phyloP scores from a whole-genome alignment of 306 rosid species.

The Elaeagnus macrophylla region DNA sequence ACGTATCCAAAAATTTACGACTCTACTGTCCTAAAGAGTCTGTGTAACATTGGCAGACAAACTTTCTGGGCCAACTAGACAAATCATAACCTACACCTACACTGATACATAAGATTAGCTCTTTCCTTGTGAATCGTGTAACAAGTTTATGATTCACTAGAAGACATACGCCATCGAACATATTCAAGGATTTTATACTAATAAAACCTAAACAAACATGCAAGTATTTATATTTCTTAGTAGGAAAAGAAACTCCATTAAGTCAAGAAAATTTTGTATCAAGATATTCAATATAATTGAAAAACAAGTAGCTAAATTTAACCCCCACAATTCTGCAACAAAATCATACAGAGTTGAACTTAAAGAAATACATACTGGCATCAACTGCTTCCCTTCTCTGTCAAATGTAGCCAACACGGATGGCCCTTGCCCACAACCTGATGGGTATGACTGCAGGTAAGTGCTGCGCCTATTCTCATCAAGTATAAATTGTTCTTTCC shows the following conservation, averaged over 20 bases:
- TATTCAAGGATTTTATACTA: neutral
- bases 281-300: too few relatives aligned
- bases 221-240: neutral
- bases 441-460: conserved; percentile 28
- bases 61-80: too few relatives aligned
- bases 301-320: too few relatives aligned
- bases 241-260: too few relatives aligned
- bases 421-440: conserved; percentile 30
- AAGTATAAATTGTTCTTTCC: conserved; percentile 34
- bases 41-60: too few relatives aligned
- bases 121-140: too few relatives aligned
- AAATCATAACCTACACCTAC: too few relatives aligned
- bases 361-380: conserved; percentile 40
- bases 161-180: neutral
- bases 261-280: too few relatives aligned
- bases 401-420: conserved; percentile 50
- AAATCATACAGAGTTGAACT: conserved; percentile 1
- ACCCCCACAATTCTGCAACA: too few relatives aligned
- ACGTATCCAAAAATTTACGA: too few relatives aligned
- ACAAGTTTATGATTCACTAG: neutral
- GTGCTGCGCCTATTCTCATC: conserved; percentile 56
- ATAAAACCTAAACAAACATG: neutral
- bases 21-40: too few relatives aligned
- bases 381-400: conserved; percentile 41
- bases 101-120: too few relatives aligned